These are phyloP conservation scores for Myxozyma monticola DNA, from an alignment of 805 yeast genomes.

Conservation along the genomic window DNA sequence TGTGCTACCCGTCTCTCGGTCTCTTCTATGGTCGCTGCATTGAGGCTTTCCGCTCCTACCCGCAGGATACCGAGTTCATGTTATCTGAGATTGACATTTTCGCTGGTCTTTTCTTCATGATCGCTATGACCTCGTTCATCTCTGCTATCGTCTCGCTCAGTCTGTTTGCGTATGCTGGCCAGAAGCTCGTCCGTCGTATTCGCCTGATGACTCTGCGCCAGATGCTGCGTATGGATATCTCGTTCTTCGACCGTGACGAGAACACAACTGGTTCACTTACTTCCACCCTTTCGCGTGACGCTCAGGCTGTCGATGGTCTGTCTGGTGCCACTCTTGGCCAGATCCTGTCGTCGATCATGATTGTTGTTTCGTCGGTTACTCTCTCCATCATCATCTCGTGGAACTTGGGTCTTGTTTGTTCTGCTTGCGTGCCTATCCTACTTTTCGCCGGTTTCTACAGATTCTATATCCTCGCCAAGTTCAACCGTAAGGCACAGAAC, in stretches of 20 bases:
- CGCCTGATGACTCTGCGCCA: constrained; percentile 33
- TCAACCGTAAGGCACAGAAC: constrained; percentile 42
- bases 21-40: constrained; percentile 30
- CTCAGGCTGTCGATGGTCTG: constrained; percentile 37
- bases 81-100: constrained; percentile 23
- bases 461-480: constrained; percentile 38
- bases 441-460: constrained; percentile 46
- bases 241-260: constrained; percentile 36
- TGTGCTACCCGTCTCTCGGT: constrained; percentile 28
- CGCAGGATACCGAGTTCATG: constrained; percentile 26
- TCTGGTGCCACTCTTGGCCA: constrained; percentile 39
- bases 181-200: constrained; percentile 33
- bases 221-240: constrained; percentile 36
- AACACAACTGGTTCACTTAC: constrained; percentile 36
- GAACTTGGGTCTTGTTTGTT: constrained; percentile 47
- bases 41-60: constrained; percentile 26
- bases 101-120: constrained; percentile 30
- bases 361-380: constrained; percentile 43
- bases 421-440: constrained; percentile 41
- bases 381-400: constrained; percentile 45
- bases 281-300: constrained; percentile 35
- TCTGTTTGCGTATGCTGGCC: constrained; percentile 28
- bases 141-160: constrained; percentile 24
- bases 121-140: constrained; percentile 17
- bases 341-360: constrained; percentile 38